These are phyloP conservation scores for Nannochloropsis oceanica DNA, from an alignment of 108 stramenopile species.

Conservation along the genomic window DNA sequence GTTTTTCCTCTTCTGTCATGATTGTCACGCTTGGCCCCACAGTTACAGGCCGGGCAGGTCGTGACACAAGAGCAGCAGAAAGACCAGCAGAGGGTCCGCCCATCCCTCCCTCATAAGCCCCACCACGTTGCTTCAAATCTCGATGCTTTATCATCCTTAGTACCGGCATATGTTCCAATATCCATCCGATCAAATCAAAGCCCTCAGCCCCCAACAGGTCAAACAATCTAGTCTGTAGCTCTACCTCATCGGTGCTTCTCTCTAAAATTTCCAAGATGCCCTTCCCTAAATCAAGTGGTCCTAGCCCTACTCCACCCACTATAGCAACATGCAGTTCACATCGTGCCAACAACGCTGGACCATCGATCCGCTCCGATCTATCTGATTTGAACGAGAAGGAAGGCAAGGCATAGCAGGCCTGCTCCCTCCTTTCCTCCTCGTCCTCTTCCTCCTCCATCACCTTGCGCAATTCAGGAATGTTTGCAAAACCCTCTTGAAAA, in stretches of 20 bases:
- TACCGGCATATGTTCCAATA: neutral
- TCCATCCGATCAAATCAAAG: conserved; percentile 18
- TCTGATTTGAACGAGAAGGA: too few relatives aligned
- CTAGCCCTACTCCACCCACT: neutral
- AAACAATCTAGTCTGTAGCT: conserved; percentile 7
- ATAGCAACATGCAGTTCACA: neutral
- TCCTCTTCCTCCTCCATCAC: neutral
- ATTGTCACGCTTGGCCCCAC: conserved; percentile 14
- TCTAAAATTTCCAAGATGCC: neutral
- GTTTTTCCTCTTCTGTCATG: conserved; percentile 24
- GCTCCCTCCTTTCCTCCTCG: neutral
- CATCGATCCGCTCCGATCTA: neutral
- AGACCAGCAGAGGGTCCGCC: neutral
- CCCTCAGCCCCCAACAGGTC: conserved; percentile 32
- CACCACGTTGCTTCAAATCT: neutral
- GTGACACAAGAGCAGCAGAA: neutral
- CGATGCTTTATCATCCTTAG: neutral
- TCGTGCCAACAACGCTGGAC: neutral
- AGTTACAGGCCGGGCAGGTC: neutral
- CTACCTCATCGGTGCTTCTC: neutral
- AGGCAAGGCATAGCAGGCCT: neutral
- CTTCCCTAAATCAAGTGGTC: neutral
- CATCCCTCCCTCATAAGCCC: neutral
- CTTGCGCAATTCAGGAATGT: neutral
- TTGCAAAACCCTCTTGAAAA: neutral